Evolutionary conservation across 805 yeast genomes (phyloP), one percentile per base, ranked within the genome.

Genomic region (Teunomyces funiuensis): DNA sequence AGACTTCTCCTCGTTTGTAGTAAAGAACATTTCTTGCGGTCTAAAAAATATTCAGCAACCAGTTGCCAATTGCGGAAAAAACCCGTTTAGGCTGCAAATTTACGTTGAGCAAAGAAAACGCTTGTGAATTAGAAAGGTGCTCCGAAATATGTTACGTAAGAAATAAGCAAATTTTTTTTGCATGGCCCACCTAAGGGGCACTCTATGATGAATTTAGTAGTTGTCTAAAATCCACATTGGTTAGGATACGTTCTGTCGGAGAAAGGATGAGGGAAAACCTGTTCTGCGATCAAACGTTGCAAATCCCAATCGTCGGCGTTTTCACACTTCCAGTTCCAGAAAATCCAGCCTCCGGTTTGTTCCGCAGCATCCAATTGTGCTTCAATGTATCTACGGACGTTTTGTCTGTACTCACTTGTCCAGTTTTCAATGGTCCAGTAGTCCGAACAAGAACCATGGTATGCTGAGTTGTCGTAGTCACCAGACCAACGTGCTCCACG

Each of bases 261-360:
- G 34, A 88, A 67, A 19, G 97, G 97, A 61, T 79, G 84, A 36
- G 97, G 97, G 76, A 90, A 83, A 28, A 88, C 58, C 19, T 79
- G 82, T 41, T 76, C 61, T 14, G 62, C 70, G 15, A 77, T 63
- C 52, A 90, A 75, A 49, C 70, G 68, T 53, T 73, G 71, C 69
- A 86, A 75, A 65, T 87, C 96, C 97, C 97, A 90, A 61, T 90
- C 97, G 41, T 83, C 60, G 15, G 87, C 71, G 51, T 65, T 65
- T 66, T 90, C 97, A 19, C 96, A 85, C 73, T 89, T 90, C 84
- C 88, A 89, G 61, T 84, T 79, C 97, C 97, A 90, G 72, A 86
- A 84, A 43, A 88, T 77, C 97, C 97, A 90, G 23, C 98, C 98
- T 26, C 73, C 76, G 44, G 80, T 74, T 53, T 75, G 76, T 54